phyloP scores from a whole-genome alignment of 2,329 filamentous ascomycete species.

The Penicillium nordicum region DNA sequence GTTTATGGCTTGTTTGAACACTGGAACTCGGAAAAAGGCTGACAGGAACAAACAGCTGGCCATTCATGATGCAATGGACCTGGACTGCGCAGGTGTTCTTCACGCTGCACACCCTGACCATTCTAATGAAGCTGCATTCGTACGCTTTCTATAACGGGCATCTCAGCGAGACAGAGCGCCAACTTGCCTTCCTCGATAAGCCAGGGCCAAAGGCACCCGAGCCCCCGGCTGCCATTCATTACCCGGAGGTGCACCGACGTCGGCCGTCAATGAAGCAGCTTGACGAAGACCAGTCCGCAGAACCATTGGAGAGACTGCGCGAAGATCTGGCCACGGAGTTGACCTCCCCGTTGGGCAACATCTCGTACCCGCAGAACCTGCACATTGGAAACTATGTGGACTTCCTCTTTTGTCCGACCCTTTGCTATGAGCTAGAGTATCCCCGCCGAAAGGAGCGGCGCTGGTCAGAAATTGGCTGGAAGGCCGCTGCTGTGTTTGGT shows the following conservation, averaged over 20 bases:
- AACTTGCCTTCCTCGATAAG: slow-evolving; percentile 77
- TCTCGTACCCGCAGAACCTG: slow-evolving; percentile 87
- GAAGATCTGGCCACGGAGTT: slow-evolving; percentile 87
- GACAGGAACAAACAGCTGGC: slow-evolving; percentile 52
- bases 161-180: slow-evolving; percentile 78
- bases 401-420: slow-evolving; percentile 85
- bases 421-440: slow-evolving; percentile 98
- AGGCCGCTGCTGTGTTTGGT: slow-evolving; percentile 85
- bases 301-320: slow-evolving; percentile 65
- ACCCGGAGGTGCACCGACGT: slow-evolving; percentile 56
- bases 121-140: slow-evolving; percentile 99
- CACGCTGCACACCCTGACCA: slow-evolving; percentile 80
- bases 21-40: slow-evolving; percentile 8
- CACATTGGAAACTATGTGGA: slow-evolving; percentile 78
- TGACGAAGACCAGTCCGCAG: slow-evolving; percentile 39
- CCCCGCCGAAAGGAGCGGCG: slow-evolving; percentile 72
- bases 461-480: slow-evolving; percentile 78
- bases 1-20: slow-evolving; percentile 20
- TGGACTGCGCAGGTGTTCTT: slow-evolving; percentile 98
- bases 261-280: slow-evolving; percentile 25
- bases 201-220: slow-evolving; percentile 61
- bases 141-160: slow-evolving; percentile 99
- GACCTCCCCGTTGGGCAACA: slow-evolving; percentile 81
- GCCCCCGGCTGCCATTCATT: slow-evolving; percentile 64
- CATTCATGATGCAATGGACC: slow-evolving; percentile 83